These are phyloP conservation scores for Trichocladium uniseriatum DNA, from an alignment of 495 filamentous ascomycete genomes.

Conservation along the genomic window DNA sequence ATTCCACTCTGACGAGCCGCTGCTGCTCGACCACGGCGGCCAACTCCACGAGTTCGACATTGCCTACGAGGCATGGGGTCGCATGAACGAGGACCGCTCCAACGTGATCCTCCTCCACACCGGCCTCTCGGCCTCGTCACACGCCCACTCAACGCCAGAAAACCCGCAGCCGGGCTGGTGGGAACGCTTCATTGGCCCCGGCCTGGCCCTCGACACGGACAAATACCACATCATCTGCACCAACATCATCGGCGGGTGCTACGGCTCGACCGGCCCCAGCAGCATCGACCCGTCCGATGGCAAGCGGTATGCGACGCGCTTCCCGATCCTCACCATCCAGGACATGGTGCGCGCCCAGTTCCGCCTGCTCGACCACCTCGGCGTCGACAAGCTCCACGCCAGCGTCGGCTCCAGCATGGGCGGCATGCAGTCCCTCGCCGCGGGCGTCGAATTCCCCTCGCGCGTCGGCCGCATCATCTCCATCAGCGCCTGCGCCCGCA, in stretches of 20 bases:
- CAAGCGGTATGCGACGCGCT: slow-evolving; percentile 83
- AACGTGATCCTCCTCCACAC: slow-evolving; percentile 93
- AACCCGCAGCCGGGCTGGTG: slow-evolving; percentile 95
- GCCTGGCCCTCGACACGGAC: slow-evolving; percentile 74
- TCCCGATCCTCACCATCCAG: slow-evolving; percentile 91
- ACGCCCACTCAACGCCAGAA: slow-evolving; percentile 76
- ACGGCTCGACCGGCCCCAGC: slow-evolving; percentile 86
- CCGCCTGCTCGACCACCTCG: slow-evolving; percentile 69
- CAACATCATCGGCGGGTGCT: slow-evolving; percentile 94
- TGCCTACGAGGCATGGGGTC: slow-evolving; percentile 92
- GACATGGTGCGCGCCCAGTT: slow-evolving; percentile 99
- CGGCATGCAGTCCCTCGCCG: slow-evolving; percentile 92
- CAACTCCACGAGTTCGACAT: slow-evolving; percentile 75
- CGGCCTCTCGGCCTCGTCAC: slow-evolving; percentile 87
- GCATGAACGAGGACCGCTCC: slow-evolving; percentile 66
- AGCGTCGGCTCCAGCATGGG: slow-evolving; percentile 97
- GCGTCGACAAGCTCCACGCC: slow-evolving; percentile 74
- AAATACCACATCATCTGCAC: slow-evolving; percentile 94
- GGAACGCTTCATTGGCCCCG: slow-evolving; percentile 97
- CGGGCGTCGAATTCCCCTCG: slow-evolving; percentile 77
- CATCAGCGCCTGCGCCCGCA: slow-evolving; percentile 89
- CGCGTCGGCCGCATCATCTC: slow-evolving; percentile 74
- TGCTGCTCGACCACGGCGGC: slow-evolving; percentile 90
- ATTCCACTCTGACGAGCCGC: slow-evolving; percentile 62
- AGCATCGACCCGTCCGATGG: slow-evolving; percentile 84